phyloP scores from a whole-genome alignment of 2,329 filamentous ascomycete genomes.

The Arthrobotrys sphaeroides region DNA sequence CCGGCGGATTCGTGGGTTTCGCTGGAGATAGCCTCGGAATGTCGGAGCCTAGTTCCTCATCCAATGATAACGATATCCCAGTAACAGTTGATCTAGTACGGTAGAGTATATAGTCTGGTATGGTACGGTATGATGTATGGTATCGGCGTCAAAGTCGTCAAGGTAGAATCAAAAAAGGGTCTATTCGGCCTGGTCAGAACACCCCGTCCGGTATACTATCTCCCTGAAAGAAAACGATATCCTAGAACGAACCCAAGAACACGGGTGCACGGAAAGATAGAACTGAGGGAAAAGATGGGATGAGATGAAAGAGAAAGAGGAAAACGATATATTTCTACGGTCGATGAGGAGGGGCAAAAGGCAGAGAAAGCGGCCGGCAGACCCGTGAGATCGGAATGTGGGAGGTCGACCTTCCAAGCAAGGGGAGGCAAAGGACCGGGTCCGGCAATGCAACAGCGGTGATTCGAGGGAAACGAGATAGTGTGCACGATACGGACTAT shows the following conservation, averaged over 20 bases:
- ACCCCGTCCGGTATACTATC: constrained; percentile 8
- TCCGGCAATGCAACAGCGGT: constrained; percentile 33
- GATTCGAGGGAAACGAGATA: constrained; percentile 52
- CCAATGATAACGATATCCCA: constrained; percentile 34
- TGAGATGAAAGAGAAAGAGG: constrained; percentile 41
- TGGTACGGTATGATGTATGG: not conserved
- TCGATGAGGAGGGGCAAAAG: constrained; percentile 50
- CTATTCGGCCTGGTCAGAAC: constrained; percentile 41
- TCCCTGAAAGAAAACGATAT: constrained; percentile 38
- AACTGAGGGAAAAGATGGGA: constrained; percentile 29
- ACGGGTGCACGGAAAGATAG: constrained; percentile 25
- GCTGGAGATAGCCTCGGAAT: constrained; percentile 29
- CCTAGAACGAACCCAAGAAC: constrained; percentile 39
- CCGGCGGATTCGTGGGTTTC: constrained; percentile 26
- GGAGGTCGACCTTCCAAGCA: constrained; percentile 35
- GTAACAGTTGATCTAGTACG: constrained; percentile 3
- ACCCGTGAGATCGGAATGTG: constrained; percentile 53
- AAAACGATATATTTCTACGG: constrained; percentile 17
- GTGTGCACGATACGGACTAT: constrained; percentile 33
- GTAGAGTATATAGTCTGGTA: not conserved
- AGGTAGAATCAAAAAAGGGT: not conserved
- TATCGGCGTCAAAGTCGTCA: not conserved
- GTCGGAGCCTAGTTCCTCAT: constrained; percentile 40
- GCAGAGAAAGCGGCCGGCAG: constrained; percentile 34
- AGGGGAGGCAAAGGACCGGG: constrained; percentile 21